phyloP scores from a whole-genome alignment of 2,329 filamentous ascomycete genomes.

The Colletotrichum chrysophilum region DNA sequence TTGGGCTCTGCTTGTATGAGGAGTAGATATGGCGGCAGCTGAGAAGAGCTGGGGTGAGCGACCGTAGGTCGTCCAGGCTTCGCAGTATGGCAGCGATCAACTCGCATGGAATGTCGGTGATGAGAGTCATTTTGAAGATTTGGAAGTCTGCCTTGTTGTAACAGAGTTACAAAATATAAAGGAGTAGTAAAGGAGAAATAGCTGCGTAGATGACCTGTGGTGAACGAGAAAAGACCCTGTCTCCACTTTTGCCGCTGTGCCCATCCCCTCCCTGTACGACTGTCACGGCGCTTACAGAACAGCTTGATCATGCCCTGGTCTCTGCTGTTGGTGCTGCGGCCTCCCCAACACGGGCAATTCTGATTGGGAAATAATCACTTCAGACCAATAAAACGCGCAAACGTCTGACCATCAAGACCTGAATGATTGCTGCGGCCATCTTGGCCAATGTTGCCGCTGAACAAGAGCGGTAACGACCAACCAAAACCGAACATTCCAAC shows the following conservation, averaged over 20 bases:
- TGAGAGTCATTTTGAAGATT: not conserved
- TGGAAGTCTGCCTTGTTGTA: accelerated
- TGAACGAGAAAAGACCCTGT: not conserved
- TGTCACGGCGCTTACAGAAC: not conserved
- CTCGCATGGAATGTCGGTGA: not conserved
- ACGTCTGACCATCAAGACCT: not conserved
- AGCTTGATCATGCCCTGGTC: not conserved
- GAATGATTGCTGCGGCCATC: not conserved
- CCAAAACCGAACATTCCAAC: not conserved
- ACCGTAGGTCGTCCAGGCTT: not conserved
- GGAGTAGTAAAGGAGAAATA: not conserved
- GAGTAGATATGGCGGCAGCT: not conserved
- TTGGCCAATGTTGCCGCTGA: not conserved
- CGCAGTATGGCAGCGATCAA: not conserved
- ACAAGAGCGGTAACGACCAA: not conserved
- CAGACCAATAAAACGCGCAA: no score
- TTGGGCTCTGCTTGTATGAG: not conserved
- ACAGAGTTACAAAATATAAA: accelerated
- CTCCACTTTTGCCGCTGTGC: not conserved
- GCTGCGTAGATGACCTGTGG: not conserved
- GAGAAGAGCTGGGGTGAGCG: not conserved
- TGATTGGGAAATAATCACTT: not conserved
- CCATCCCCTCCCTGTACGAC: not conserved
- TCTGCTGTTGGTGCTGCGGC: not conserved
- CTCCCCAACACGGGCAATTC: accelerated